Evolutionary conservation across 2,329 filamentous ascomycete species (phyloP).

Genomic region (Xylaria multiplex): DNA sequence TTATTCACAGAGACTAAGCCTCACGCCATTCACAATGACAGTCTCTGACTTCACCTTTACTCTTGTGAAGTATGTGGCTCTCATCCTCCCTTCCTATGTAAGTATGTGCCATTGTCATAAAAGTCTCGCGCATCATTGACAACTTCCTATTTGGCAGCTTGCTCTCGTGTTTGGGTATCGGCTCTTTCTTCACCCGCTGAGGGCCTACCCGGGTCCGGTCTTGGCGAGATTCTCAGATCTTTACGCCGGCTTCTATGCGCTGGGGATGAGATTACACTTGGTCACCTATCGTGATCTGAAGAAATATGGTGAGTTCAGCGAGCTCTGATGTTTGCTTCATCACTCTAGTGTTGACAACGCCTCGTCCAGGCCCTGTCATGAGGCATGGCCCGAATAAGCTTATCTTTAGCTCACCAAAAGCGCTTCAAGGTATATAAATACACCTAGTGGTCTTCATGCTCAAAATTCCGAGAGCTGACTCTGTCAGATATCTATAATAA

Average conservation of each 20-base stretch:
- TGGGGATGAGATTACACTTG: constrained; percentile 6
- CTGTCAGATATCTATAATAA: constrained; percentile 35
- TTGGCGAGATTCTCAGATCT: constrained; percentile 11
- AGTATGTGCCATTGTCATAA: neutral
- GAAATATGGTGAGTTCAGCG: constrained; percentile 16
- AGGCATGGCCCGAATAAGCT: constrained; percentile 34
- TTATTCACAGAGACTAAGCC: neutral
- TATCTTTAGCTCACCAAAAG: constrained; percentile 27
- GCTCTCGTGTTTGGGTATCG: constrained; percentile 4
- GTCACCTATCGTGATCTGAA: neutral
- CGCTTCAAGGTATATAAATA: constrained; percentile 31
- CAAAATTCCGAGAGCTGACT: neutral
- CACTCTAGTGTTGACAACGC: neutral
- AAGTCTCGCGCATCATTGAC: neutral
- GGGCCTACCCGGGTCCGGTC: constrained; percentile 21
- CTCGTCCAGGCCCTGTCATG: constrained; percentile 28
- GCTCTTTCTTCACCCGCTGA: constrained; percentile 22
- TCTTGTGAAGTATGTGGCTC: constrained; percentile 9
- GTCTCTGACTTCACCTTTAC: constrained; percentile 1
- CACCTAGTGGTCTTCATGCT: neutral
- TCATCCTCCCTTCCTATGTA: constrained; percentile 11
- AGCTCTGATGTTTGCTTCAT: neutral
- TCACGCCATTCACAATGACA: neutral
- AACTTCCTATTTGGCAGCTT: neutral
- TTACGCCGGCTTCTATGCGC: constrained; percentile 9